phyloP scores from a whole-genome alignment of 1,284 basidiomycete species.

The Ustilago loliicola region DNA sequence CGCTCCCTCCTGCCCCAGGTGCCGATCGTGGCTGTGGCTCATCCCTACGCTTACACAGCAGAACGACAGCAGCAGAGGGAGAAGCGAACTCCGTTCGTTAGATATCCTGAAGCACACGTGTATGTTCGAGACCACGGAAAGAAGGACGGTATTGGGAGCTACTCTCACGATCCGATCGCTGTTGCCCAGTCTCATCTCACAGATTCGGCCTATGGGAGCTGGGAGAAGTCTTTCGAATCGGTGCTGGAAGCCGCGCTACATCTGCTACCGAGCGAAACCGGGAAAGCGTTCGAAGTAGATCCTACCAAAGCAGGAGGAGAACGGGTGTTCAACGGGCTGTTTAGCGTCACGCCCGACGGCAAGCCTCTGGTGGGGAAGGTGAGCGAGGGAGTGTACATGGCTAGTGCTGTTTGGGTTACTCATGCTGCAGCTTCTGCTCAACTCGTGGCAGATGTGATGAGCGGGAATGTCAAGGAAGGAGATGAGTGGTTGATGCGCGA shows the following conservation, averaged over 20 bases:
- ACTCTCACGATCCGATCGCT: conserved; percentile 23
- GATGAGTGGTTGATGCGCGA: conserved; percentile 9
- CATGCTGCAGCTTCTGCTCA: conserved; percentile 21
- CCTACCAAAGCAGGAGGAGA: not conserved
- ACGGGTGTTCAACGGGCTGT: conserved; percentile 19
- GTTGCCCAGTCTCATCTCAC: conserved; percentile 10
- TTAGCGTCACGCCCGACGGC: conserved; percentile 27
- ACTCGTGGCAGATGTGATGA: conserved; percentile 16
- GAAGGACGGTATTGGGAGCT: conserved; percentile 18
- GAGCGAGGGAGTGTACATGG: conserved; percentile 10
- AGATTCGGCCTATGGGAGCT: conserved; percentile 8
- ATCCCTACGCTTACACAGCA: conserved; percentile 19
- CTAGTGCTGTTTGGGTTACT: conserved; percentile 19
- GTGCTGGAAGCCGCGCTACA: not conserved
- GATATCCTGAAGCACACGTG: conserved; percentile 19
- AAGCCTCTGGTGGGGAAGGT: conserved; percentile 13
- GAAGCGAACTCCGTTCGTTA: conserved; percentile 11
- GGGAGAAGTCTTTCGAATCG: conserved; percentile 7
- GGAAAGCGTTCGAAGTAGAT: not conserved
- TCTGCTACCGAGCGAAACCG: not conserved
- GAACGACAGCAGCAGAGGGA: not conserved
- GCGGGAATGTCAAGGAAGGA: not conserved
- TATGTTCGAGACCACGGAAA: conserved; percentile 22
- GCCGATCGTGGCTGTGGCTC: conserved; percentile 18
- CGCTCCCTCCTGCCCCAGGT: not conserved